Conservation (phyloP, 179 eudicot species). For the Silene noctiflora region DNA sequence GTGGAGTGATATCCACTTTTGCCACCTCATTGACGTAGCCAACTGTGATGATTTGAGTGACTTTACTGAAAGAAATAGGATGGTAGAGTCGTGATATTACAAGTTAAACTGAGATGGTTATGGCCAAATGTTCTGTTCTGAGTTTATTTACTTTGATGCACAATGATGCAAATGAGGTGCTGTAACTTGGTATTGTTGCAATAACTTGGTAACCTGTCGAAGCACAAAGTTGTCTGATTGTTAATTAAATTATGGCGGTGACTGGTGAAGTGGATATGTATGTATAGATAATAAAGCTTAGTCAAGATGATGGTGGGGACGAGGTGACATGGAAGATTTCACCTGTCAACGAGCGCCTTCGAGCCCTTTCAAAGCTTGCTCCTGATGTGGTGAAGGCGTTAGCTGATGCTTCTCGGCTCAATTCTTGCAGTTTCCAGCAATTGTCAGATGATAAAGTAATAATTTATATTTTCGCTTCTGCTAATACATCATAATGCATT, state of each 20-base stretch:
- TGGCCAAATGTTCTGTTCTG: neutral
- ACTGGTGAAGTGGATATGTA: slow-evolving; percentile 20
- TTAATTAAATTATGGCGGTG: slow-evolving; percentile 2
- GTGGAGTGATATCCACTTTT: no score
- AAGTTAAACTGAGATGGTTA: neutral
- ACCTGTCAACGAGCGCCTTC: slow-evolving; percentile 80
- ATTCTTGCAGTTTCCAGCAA: slow-evolving; percentile 47
- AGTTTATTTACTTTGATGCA: neutral
- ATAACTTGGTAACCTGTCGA: neutral
- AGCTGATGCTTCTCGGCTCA: slow-evolving; percentile 76
- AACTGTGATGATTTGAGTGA: neutral
- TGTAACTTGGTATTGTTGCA: neutral
- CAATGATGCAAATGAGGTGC: neutral
- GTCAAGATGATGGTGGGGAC: slow-evolving; percentile 93
- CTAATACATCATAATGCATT: neutral
- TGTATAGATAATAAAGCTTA: slow-evolving; percentile 72
- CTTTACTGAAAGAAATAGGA: neutral
- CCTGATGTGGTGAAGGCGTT: slow-evolving; percentile 63
- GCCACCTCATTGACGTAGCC: no score
- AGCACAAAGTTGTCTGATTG: neutral
- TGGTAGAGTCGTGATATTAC: neutral
- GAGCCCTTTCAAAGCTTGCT: slow-evolving; percentile 60
- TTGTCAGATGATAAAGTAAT: slow-evolving; percentile 44
- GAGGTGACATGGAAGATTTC: slow-evolving; percentile 94
- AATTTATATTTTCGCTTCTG: neutral